Percentiles rank a stretch among this genome's conserved stretches.
These are phyloP conservation scores for Phytomonas serpens DNA, from an alignment of 208 protist genomes.

Conservation along the genomic window DNA sequence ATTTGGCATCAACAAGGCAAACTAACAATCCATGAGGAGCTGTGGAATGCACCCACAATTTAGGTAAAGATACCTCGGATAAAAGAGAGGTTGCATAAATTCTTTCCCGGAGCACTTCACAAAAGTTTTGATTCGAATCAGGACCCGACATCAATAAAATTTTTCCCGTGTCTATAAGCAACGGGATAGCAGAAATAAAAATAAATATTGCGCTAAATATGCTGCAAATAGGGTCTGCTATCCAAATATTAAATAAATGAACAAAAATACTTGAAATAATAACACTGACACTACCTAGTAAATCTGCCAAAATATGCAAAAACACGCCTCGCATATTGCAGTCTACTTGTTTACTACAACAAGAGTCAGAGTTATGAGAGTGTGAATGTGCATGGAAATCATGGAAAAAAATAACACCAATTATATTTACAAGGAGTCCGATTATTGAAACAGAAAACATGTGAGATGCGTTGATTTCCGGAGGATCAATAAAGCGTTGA, in stretches of 20 bases:
- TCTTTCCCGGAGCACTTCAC: conserved; percentile 14
- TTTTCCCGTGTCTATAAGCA: conserved; percentile 71
- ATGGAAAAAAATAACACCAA: conserved; percentile 83
- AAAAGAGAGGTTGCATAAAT: conserved; percentile 22
- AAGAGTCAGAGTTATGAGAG: conserved; percentile 31
- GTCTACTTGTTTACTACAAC: conserved; percentile 27
- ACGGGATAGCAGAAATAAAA: conserved; percentile 59
- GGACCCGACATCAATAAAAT: conserved; percentile 47
- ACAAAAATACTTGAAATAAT: conserved; percentile 78
- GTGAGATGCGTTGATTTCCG: conserved; percentile 62
- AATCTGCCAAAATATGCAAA: conserved; percentile 85
- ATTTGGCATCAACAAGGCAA: conserved; percentile 30
- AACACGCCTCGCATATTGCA: conserved; percentile 84
- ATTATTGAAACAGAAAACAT: conserved; percentile 73
- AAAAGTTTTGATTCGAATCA: conserved; percentile 19
- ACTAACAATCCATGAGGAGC: conserved; percentile 43
- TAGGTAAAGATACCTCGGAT: conserved; percentile 25
- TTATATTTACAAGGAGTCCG: conserved; percentile 77
- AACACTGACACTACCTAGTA: conserved; percentile 79
- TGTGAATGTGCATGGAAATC: conserved; percentile 49
- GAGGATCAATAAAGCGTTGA: conserved; percentile 68
- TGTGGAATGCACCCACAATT: conserved; percentile 55
- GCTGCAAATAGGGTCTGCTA: conserved; percentile 77
- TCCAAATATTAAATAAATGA: conserved; percentile 35
- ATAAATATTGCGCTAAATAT: conserved; percentile 60